Conservation (phyloP, 1,284 basidiomycete genomes). For the Trichosporon faecale region DNA sequence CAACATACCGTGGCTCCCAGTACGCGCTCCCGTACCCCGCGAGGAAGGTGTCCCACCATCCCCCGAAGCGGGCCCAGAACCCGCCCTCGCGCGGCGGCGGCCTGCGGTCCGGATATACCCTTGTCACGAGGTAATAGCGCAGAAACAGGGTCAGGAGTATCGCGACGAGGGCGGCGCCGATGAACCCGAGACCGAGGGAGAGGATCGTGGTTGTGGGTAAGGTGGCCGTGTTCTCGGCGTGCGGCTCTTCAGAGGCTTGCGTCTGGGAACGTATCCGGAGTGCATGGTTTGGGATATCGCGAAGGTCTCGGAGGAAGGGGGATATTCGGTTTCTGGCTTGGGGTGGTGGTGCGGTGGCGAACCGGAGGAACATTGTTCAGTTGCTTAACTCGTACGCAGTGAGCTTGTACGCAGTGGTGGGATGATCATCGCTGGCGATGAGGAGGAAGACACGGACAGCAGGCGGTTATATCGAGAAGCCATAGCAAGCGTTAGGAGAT, state of each 20-base stretch:
- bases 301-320: background rate
- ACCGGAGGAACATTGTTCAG: too few relatives aligned
- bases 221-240: background rate
- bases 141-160: conserved; percentile 17
- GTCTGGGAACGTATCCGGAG: background rate
- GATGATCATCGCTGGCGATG: background rate
- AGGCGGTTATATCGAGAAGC: background rate
- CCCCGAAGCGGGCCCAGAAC: conserved; percentile 29
- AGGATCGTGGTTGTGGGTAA: conserved; percentile 25
- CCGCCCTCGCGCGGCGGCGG: background rate
- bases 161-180: conserved; percentile 24
- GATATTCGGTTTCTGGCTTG: background rate
- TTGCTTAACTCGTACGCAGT: too few relatives aligned
- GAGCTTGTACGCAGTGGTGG: too few relatives aligned
- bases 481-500: background rate
- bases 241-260: background rate
- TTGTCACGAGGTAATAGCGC: conserved; percentile 15
- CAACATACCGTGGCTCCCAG: background rate
- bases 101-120: background rate
- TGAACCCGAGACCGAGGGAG: conserved; percentile 32
- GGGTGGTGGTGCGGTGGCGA: too few relatives aligned
- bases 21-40: background rate
- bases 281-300: background rate
- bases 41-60: conserved; percentile 26
- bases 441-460: background rate